These are phyloP conservation scores for Flagelloscypha sp. DNA, from an alignment of 768 basidiomycete species.

Conservation along the genomic window DNA sequence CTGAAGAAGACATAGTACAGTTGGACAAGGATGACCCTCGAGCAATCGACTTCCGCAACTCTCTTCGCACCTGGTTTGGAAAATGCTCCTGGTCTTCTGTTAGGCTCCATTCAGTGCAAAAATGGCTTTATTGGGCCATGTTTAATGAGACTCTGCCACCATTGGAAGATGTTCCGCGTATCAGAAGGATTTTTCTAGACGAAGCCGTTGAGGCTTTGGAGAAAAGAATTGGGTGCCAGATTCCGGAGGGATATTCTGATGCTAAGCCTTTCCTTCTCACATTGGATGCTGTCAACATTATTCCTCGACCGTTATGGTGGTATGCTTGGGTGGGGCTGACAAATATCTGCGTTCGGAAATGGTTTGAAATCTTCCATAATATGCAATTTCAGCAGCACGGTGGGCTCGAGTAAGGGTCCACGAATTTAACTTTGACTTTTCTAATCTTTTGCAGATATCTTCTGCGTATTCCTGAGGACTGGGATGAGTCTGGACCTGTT, in stretches of 20 bases:
- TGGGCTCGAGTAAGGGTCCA: slow-evolving; percentile 55
- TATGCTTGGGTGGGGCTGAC: slow-evolving; percentile 43
- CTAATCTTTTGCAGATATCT: slow-evolving; percentile 47
- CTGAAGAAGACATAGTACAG: slow-evolving; percentile 47
- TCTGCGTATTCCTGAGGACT: slow-evolving; percentile 57
- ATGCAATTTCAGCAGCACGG: slow-evolving; percentile 42
- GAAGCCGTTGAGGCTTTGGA: slow-evolving; percentile 57
- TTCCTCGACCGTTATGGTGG: slow-evolving; percentile 59
- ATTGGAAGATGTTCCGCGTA: slow-evolving; percentile 34
- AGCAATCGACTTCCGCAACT: slow-evolving; percentile 64
- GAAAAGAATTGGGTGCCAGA: slow-evolving; percentile 56
- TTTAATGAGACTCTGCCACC: slow-evolving; percentile 60
- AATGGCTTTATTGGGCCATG: slow-evolving; percentile 82
- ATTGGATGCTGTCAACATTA: slow-evolving; percentile 65
- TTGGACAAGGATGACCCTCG: slow-evolving; percentile 61
- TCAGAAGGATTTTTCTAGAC: slow-evolving; percentile 44
- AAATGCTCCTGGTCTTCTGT: slow-evolving; percentile 69
- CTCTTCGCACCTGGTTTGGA: slow-evolving; percentile 70
- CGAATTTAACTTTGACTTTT: slow-evolving; percentile 1
- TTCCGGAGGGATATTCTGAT: slow-evolving; percentile 47
- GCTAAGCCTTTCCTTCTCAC: slow-evolving; percentile 60
- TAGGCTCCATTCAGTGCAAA: slow-evolving; percentile 48
- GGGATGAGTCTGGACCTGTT: slow-evolving; percentile 49
- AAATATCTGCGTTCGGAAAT: slow-evolving; percentile 40
- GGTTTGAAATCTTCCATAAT: slow-evolving; percentile 33